Evolutionary conservation across 495 filamentous ascomycete genomes (phyloP).

Genomic region (Aspergillus avenaceus): DNA sequence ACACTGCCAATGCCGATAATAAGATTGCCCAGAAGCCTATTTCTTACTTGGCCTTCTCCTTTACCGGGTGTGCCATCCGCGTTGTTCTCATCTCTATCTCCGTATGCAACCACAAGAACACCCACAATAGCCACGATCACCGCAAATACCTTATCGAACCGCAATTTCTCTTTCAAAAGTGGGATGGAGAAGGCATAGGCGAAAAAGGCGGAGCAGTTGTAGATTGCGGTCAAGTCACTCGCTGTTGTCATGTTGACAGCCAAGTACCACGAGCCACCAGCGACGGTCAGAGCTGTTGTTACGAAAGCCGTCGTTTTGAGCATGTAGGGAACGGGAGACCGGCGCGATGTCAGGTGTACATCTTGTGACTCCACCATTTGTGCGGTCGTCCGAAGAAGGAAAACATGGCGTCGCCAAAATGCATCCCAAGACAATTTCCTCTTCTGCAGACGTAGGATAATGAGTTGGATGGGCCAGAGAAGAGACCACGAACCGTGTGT

Average conservation of each 20-base stretch:
- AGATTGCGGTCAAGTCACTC: constrained; percentile 92
- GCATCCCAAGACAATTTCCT: constrained; percentile 70
- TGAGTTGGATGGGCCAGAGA: constrained; percentile 80
- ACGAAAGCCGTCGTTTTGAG: constrained; percentile 72
- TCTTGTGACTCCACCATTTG: constrained; percentile 78
- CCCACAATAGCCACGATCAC: constrained; percentile 83
- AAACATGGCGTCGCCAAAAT: constrained; percentile 82
- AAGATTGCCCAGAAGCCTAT: constrained; percentile 75
- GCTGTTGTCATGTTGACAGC: constrained; percentile 90
- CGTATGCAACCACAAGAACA: constrained; percentile 90
- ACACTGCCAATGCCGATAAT: constrained; percentile 92
- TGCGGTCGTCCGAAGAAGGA: constrained; percentile 70
- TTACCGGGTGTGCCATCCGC: constrained; percentile 43
- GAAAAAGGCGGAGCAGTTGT: constrained; percentile 98
- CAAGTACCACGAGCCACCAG: constrained; percentile 92
- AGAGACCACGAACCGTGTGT: constrained; percentile 92
- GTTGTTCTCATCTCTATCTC: constrained; percentile 56
- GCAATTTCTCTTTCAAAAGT: constrained; percentile 75
- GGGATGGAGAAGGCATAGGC: constrained; percentile 94
- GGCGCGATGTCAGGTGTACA: constrained; percentile 48
- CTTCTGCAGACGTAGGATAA: constrained; percentile 71
- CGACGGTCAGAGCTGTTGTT: constrained; percentile 82
- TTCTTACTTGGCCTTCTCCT: constrained; percentile 47
- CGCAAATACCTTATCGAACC: constrained; percentile 74
- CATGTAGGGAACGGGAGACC: constrained; percentile 68